These are phyloP conservation scores for Carex littledalei DNA, from an alignment of 176 grass and related monocot genomes.

Conservation along the genomic window DNA sequence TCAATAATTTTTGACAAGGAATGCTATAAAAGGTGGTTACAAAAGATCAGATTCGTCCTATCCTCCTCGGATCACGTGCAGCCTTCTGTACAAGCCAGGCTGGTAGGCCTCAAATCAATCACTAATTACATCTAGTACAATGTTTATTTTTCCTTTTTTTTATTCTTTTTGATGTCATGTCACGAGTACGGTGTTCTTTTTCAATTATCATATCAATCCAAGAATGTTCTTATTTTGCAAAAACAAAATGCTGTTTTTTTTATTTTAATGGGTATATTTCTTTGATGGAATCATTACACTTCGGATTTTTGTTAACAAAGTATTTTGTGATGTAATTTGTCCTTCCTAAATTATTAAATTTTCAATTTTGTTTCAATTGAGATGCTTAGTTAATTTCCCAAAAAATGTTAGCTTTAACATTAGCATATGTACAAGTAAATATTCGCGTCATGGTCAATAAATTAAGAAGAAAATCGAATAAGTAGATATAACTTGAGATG, in stretches of 20 bases:
- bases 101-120: constrained; percentile 19
- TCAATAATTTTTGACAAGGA: background rate
- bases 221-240: background rate
- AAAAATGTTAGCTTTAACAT: too few relatives aligned
- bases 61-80: constrained; percentile 24
- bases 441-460: too few relatives aligned
- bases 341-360: background rate
- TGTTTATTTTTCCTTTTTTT: background rate
- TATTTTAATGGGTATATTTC: background rate
- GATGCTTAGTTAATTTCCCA: too few relatives aligned
- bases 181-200: background rate
- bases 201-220: background rate
- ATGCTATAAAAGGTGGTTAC: background rate
- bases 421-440: too few relatives aligned
- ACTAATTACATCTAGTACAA: background rate
- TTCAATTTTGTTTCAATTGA: background rate
- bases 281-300: background rate
- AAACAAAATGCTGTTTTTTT: background rate
- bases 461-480: too few relatives aligned
- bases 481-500: too few relatives aligned
- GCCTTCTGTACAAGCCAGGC: constrained; percentile 4
- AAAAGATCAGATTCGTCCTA: constrained; percentile 10
- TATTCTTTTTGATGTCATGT: background rate
- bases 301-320: background rate
- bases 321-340: background rate